These are phyloP conservation scores for Mortierella sp. DNA, from an alignment of 371 early-diverging fungal genomes.

Conservation along the genomic window DNA sequence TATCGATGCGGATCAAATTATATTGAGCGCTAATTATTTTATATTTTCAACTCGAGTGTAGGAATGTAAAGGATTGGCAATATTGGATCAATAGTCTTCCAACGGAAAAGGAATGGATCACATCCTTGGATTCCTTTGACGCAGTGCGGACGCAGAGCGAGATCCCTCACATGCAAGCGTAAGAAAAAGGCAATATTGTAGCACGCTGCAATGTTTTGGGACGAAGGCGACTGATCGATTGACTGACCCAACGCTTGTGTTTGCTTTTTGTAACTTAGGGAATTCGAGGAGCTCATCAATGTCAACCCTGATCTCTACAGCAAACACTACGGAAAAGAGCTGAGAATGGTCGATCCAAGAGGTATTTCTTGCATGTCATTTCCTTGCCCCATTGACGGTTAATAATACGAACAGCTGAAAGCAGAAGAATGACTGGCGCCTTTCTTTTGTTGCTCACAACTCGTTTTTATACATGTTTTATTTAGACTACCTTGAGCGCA, in stretches of 20 bases:
- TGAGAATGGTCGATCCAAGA: constrained; percentile 4
- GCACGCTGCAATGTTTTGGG: background rate
- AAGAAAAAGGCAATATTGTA: background rate
- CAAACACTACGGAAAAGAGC: constrained; percentile 6
- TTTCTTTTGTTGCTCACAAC: background rate
- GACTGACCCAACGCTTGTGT: background rate
- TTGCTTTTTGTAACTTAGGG: constrained; percentile 21
- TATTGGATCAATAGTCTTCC: constrained; percentile 37
- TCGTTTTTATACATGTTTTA: background rate
- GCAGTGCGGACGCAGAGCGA: constrained; percentile 22
- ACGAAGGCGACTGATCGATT: background rate
- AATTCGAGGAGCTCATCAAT: constrained; percentile 43
- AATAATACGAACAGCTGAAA: background rate
- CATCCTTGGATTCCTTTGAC: constrained; percentile 29
- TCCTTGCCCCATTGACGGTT: background rate
- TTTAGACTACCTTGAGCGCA: background rate
- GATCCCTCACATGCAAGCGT: constrained; percentile 30
- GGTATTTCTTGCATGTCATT: background rate
- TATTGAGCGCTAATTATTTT: background rate
- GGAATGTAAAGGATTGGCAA: constrained; percentile 4
- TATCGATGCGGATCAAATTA: constrained; percentile 16
- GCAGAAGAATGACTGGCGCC: too few species aligned
- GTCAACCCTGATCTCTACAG: constrained; percentile 48
- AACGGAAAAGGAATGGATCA: constrained; percentile 27
- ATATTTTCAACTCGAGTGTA: background rate